Evolutionary conservation across 2,329 filamentous ascomycete species (phyloP).

Genomic region (Scorias spongiosa): DNA sequence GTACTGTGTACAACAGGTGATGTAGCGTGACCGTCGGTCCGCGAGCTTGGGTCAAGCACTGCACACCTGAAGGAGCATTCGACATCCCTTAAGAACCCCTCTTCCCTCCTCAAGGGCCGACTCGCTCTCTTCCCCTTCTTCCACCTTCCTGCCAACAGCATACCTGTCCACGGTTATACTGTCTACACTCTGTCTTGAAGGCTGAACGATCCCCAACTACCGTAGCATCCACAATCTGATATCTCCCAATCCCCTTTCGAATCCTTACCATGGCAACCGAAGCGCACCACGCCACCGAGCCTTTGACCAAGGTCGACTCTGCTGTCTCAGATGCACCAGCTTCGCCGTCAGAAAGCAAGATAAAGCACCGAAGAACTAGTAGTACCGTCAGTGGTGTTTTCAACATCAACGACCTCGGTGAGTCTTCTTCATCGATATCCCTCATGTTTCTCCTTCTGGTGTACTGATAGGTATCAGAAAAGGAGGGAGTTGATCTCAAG

Average conservation of each 20-base stretch:
- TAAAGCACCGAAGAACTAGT: conserved; percentile 53
- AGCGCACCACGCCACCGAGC: conserved; percentile 24
- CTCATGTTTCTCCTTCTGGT: neutral
- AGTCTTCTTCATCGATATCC: conserved; percentile 21
- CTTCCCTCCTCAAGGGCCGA: too few species aligned
- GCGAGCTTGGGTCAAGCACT: too few species aligned
- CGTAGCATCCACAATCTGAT: too few species aligned
- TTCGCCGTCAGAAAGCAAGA: conserved; percentile 52
- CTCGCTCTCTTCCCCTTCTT: too few species aligned
- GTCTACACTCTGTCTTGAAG: too few species aligned
- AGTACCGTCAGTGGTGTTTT: conserved; percentile 58
- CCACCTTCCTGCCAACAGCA: too few species aligned
- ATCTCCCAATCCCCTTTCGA: neutral
- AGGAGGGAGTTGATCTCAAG: conserved; percentile 53
- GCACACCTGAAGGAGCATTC: too few species aligned
- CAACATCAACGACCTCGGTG: conserved; percentile 79
- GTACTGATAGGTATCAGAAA: conserved; percentile 39
- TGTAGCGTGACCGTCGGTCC: too few species aligned
- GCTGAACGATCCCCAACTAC: too few species aligned
- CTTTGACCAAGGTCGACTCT: conserved; percentile 80
- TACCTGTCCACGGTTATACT: too few species aligned
- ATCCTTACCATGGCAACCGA: conserved; percentile 36
- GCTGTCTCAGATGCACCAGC: conserved; percentile 61
- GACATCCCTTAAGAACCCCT: neutral
- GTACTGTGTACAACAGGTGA: too few species aligned